Percentiles rank a stretch among this genome's conserved stretches.
These are phyloP conservation scores for Furculomyces boomerangus DNA, from an alignment of 371 early-diverging fungal species.

Conservation along the genomic window DNA sequence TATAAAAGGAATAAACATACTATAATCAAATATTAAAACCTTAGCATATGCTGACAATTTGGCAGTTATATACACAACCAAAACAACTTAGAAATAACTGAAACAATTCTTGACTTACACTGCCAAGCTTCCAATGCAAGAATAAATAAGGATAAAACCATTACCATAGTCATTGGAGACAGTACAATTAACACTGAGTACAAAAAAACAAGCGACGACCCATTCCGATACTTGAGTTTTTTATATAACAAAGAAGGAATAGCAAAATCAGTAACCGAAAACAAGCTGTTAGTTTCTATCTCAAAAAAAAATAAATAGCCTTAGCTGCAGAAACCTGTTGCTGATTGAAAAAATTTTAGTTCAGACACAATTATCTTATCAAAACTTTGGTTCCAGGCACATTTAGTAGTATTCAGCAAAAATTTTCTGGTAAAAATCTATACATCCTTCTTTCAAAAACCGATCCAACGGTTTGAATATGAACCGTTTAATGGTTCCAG, in stretches of 20 bases:
- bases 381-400: too few species aligned
- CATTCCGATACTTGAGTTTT: neutral
- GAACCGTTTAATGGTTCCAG: slow-evolving; percentile 11
- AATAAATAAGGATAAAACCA: slow-evolving; percentile 5
- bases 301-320: neutral
- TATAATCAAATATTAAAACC: neutral
- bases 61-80: neutral
- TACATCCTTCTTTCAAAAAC: slow-evolving; percentile 12
- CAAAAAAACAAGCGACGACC: neutral
- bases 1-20: neutral
- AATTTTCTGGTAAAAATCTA: too few species aligned
- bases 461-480: slow-evolving; percentile 11
- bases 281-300: neutral
- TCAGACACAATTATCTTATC: too few species aligned
- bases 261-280: neutral
- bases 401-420: too few species aligned
- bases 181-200: neutral
- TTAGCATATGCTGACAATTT: slow-evolving; percentile 7
- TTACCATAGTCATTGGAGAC: slow-evolving; percentile 3
- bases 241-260: neutral
- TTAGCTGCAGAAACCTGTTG: neutral
- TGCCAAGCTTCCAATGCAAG: slow-evolving; percentile 3
- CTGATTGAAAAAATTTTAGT: neutral
- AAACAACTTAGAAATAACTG: neutral
- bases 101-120: neutral